A percentile compares a stretch with the other conserved stretches of the same genome.
Evolutionary conservation across 129 eudicot genomes (phyloP).

Genomic region (Helichrysum umbraculigerum): DNA sequence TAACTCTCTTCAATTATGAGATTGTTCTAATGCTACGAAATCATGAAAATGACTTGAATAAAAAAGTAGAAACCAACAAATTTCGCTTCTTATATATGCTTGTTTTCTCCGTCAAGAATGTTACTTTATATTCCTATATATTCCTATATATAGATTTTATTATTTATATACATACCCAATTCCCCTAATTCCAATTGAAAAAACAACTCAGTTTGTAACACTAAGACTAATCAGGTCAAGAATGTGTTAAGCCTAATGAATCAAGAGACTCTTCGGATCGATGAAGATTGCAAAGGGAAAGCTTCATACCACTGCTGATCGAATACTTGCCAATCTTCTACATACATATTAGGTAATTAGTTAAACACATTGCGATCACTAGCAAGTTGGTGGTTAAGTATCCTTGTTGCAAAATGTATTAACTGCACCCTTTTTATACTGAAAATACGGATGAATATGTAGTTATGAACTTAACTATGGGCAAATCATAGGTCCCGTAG

Average conservation of each 20-base stretch:
- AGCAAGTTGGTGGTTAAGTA: not conserved
- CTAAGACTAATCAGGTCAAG: not conserved
- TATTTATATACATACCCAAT: not conserved
- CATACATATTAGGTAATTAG: constrained; percentile 9
- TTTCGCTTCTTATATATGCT: constrained; percentile 22
- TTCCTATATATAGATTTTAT: constrained; percentile 14
- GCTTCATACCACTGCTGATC: not conserved
- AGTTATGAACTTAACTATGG: too few species aligned
- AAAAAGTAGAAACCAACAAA: constrained; percentile 30
- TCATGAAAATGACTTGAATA: constrained; percentile 29
- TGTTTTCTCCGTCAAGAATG: constrained; percentile 42
- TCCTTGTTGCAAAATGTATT: not conserved
- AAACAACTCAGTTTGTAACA: not conserved
- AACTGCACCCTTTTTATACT: too few species aligned
- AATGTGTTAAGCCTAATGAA: not conserved
- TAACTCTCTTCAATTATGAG: constrained; percentile 24
- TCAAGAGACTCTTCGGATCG: not conserved
- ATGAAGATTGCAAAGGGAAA: not conserved
- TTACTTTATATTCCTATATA: constrained; percentile 14
- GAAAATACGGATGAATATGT: too few species aligned
- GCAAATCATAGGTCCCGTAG: too few species aligned
- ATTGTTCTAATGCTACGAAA: constrained; percentile 28
- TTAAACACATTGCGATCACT: too few species aligned
- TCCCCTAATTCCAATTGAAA: not conserved
- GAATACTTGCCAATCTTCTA: not conserved